These are phyloP conservation scores for Dactylellina drechsleri DNA, from an alignment of 2,329 filamentous ascomycete species.

Conservation along the genomic window DNA sequence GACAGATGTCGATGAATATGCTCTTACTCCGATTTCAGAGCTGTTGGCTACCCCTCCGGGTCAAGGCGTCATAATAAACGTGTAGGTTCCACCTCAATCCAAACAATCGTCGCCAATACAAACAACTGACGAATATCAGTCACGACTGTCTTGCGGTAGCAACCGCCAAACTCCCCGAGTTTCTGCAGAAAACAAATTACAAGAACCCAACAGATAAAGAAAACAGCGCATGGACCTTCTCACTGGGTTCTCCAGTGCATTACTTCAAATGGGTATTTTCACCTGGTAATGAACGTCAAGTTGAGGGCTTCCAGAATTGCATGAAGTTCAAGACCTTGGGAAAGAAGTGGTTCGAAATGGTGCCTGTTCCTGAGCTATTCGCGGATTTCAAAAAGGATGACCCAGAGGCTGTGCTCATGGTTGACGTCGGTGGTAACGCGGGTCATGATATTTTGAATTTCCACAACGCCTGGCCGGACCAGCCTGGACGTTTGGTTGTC, in stretches of 20 bases:
- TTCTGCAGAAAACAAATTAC: constrained; percentile 10
- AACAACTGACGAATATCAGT: background rate
- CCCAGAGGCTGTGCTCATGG: constrained; percentile 12
- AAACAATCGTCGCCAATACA: background rate
- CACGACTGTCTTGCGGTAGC: background rate
- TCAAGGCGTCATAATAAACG: constrained; percentile 6
- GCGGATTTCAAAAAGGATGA: constrained; percentile 19
- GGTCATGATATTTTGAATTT: constrained; percentile 17
- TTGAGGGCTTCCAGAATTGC: constrained; percentile 16
- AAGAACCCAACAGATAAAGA: constrained; percentile 5
- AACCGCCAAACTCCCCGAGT: constrained; percentile 10
- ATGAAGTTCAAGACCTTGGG: constrained; percentile 17
- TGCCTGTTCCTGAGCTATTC: constrained; percentile 10
- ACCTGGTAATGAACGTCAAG: constrained; percentile 8
- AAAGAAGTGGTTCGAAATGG: constrained; percentile 14
- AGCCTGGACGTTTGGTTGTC: constrained; percentile 8
- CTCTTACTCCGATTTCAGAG: background rate
- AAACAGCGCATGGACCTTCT: constrained; percentile 3
- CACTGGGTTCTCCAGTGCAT: background rate
- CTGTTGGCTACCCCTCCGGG: constrained; percentile 1
- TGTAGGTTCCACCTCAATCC: background rate
- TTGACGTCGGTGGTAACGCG: constrained; percentile 9
- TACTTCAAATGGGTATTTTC: constrained; percentile 14
- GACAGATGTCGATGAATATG: constrained; percentile 7
- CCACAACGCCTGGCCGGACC: constrained; percentile 12